phyloP scores from a whole-genome alignment of 2,329 filamentous ascomycete genomes.

The Chalaropsis ovoidea region DNA sequence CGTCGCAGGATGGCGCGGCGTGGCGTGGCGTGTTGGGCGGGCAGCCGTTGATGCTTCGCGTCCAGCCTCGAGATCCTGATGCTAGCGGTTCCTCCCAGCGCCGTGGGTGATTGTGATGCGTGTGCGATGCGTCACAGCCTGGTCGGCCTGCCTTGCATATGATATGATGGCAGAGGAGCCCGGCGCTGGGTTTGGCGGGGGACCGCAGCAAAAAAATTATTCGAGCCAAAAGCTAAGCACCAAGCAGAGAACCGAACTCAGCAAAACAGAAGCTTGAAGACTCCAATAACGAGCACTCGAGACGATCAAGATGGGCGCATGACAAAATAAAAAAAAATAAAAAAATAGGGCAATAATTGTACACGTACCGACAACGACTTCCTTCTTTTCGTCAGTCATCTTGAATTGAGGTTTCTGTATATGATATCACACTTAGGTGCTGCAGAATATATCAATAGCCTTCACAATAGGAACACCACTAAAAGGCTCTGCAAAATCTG shows the following conservation, averaged over 20 bases:
- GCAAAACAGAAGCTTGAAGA: background rate
- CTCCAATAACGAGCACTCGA: constrained; percentile 5
- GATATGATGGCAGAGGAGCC: constrained; percentile 1
- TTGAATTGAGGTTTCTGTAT: constrained; percentile 28
- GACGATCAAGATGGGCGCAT: background rate
- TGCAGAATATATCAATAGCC: constrained; percentile 16
- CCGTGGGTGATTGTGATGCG: background rate
- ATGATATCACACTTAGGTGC: constrained; percentile 23
- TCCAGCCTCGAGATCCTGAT: background rate
- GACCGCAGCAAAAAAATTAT: constrained; percentile 8
- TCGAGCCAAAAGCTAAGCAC: constrained; percentile 6
- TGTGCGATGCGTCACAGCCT: constrained; percentile 15
- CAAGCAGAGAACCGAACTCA: background rate
- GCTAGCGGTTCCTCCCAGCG: too few relatives aligned
- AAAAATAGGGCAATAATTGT: constrained; percentile 27
- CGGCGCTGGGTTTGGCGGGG: constrained; percentile 19
- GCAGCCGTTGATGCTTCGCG: background rate
- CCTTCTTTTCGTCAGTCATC: constrained; percentile 39
- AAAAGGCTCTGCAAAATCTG: constrained; percentile 26
- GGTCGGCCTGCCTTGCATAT: constrained; percentile 2
- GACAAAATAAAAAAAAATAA: background rate
- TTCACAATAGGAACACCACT: constrained; percentile 25
- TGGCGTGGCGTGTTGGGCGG: background rate
- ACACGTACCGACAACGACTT: constrained; percentile 32
- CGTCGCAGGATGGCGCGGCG: background rate